Evolutionary conservation across 2,329 filamentous ascomycete species (phyloP).

Genomic region (Penicillium sp.): DNA sequence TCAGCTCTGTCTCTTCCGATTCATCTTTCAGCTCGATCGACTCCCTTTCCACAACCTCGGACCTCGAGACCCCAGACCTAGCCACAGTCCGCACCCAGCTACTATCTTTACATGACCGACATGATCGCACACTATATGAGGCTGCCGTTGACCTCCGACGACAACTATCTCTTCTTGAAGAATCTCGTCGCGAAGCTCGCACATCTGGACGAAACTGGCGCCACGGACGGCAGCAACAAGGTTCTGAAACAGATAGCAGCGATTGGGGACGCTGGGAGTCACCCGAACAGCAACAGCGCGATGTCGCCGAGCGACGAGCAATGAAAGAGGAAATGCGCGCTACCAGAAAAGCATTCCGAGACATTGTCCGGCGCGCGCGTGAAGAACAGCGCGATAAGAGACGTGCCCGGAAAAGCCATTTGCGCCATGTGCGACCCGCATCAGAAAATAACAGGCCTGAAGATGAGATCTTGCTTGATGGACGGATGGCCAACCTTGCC

Average conservation of each 20-base stretch:
- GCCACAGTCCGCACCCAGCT: slow-evolving; percentile 36
- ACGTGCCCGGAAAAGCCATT: slow-evolving; percentile 21
- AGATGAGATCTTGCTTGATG: slow-evolving; percentile 18
- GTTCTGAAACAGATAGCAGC: slow-evolving; percentile 11
- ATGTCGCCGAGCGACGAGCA: slow-evolving; percentile 26
- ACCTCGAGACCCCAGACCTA: slow-evolving; percentile 35
- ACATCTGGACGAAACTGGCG: slow-evolving; percentile 24
- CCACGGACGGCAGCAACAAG: slow-evolving; percentile 13
- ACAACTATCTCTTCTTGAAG: slow-evolving; percentile 32
- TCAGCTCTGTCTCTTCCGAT: slow-evolving; percentile 30
- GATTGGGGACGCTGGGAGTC: slow-evolving; percentile 38
- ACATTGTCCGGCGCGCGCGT: slow-evolving; percentile 34
- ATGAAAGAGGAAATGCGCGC: slow-evolving; percentile 38
- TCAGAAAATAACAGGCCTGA: slow-evolving; percentile 2
- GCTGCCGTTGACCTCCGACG: slow-evolving; percentile 35
- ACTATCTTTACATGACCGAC: slow-evolving; percentile 31
- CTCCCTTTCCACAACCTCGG: slow-evolving; percentile 36
- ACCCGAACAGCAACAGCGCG: slow-evolving; percentile 31
- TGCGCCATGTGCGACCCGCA: slow-evolving; percentile 14
- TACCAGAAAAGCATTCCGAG: slow-evolving; percentile 36
- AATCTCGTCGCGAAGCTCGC: slow-evolving; percentile 32
- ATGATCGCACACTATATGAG: slow-evolving; percentile 35
- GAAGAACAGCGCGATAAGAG: slow-evolving; percentile 33
- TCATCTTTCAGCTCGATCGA: slow-evolving; percentile 38
- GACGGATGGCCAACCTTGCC: slow-evolving; percentile 18